Evolutionary conservation across 805 yeast genomes (phyloP).

Genomic region (Sugiyamaella floridensis): DNA sequence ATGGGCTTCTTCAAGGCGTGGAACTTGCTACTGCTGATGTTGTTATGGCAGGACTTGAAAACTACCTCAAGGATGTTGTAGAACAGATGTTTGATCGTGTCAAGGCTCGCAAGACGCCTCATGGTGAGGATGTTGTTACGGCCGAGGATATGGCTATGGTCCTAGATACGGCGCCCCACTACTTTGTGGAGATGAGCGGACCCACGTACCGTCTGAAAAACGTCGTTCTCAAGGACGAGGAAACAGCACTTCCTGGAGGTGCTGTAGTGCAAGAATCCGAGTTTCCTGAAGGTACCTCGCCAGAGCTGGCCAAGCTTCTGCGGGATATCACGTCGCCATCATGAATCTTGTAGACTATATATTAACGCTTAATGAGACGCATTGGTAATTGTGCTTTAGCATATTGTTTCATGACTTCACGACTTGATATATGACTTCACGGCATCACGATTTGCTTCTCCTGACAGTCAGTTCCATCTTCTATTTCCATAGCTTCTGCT

Average conservation of each 20-base stretch:
- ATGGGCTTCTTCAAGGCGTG: slow-evolving; percentile 80
- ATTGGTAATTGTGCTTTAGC: too few species aligned
- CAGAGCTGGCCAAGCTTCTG: slow-evolving; percentile 3
- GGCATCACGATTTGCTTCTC: too few species aligned
- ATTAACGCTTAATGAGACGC: not conserved
- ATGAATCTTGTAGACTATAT: not conserved
- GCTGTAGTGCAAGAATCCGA: not conserved
- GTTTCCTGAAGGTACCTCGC: slow-evolving; percentile 2
- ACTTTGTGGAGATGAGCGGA: slow-evolving; percentile 30
- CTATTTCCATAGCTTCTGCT: too few species aligned
- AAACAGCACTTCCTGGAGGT: slow-evolving; percentile 5
- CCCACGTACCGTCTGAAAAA: slow-evolving; percentile 31
- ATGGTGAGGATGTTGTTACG: slow-evolving; percentile 30
- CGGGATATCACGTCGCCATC: slow-evolving; percentile 3
- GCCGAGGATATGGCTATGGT: slow-evolving; percentile 31
- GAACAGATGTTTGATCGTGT: slow-evolving; percentile 71
- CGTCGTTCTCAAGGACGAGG: slow-evolving; percentile 32
- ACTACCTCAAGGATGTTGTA: slow-evolving; percentile 64
- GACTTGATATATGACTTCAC: too few species aligned
- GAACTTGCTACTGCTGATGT: slow-evolving; percentile 73
- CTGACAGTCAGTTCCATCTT: too few species aligned
- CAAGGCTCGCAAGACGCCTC: slow-evolving; percentile 46
- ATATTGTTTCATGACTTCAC: too few species aligned
- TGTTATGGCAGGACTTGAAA: slow-evolving; percentile 71
- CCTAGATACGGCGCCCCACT: slow-evolving; percentile 29